Evolutionary conservation across 2,329 filamentous ascomycete species (phyloP), one percentile per base, ranked within the genome.

Genomic region (Coniochaeta sp.): DNA sequence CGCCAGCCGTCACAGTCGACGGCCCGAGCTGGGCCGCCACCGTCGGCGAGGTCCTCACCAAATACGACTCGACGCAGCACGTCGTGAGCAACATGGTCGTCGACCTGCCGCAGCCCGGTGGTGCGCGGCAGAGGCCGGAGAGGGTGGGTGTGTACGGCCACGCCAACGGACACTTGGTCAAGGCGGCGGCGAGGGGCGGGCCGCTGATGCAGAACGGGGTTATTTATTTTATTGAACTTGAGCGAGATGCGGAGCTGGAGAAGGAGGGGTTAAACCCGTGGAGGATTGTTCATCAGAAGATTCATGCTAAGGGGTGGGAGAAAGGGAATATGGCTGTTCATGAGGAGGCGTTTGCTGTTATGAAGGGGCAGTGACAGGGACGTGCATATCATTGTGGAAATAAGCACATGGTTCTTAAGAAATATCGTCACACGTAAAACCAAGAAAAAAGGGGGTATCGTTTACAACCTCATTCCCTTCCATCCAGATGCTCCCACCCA

Each of bases 41-140:
- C n/a, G n/a, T n/a, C n/a, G n/a, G n/a, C n/a, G n/a, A n/a, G n/a
- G n/a, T n/a, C n/a, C n/a, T n/a, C n/a, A n/a, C n/a, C n/a, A n/a
- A n/a, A n/a, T n/a, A n/a, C n/a, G n/a, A n/a, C n/a, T n/a, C 56
- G 10, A 55, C 52, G 22, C 62, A 64, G 53, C 63, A 65, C 50
- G 16, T 64, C 4, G 58, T 20, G 32, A 60, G 62, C 10, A 50
- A 55, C 22, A 24, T 65, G 12, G 42, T 64, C 6, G 56, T 60
- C 42, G 49, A 58, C 26, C 61, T 62, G 18, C 60, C 61, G 0
- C 59, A 62, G 47, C 61, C 61, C 5, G 53, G 46, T 3, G 38
- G 51, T 9, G 32, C 38, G 3, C 6, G 49, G n/a, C 57, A n/a
- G n/a, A n/a, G 54, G 7, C 63, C 61, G 4, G 56, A 60, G 3